phyloP scores from a whole-genome alignment of 176 grass and related monocot genomes.

The Phyllostachys edulis region DNA sequence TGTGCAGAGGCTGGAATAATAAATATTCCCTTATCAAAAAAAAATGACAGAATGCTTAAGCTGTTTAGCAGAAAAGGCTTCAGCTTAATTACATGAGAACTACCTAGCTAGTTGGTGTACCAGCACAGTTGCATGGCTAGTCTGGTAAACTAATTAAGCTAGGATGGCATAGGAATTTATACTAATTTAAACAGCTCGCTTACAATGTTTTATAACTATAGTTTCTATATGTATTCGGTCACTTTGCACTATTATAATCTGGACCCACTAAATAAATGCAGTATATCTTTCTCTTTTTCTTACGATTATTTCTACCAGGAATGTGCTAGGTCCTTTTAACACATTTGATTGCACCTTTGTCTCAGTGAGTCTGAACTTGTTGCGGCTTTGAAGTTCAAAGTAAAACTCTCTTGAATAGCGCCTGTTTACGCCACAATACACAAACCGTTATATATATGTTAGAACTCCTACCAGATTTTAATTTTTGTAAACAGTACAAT shows the following conservation, averaged over 20 bases:
- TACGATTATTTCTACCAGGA: background rate
- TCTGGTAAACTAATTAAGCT: background rate
- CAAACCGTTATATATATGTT: background rate
- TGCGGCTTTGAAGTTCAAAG: background rate
- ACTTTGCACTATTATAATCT: background rate
- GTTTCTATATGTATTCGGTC: no score
- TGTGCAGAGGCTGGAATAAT: no score
- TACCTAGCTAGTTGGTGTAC: background rate
- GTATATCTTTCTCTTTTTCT: background rate
- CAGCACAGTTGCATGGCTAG: background rate
- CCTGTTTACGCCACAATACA: background rate
- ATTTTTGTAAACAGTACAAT: background rate
- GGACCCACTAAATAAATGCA: background rate
- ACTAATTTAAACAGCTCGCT: background rate
- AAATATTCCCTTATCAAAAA: no score
- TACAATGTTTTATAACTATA: background rate
- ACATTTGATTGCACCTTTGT: background rate
- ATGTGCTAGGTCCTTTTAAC: background rate
- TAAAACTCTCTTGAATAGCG: background rate
- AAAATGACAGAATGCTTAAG: background rate
- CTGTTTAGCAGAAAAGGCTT: background rate
- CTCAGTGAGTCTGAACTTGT: background rate
- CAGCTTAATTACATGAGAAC: background rate
- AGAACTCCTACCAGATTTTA: background rate
- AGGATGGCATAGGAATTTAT: background rate